Conservation (phyloP, 257 asterid species). For the Salvia miltiorrhiza region DNA sequence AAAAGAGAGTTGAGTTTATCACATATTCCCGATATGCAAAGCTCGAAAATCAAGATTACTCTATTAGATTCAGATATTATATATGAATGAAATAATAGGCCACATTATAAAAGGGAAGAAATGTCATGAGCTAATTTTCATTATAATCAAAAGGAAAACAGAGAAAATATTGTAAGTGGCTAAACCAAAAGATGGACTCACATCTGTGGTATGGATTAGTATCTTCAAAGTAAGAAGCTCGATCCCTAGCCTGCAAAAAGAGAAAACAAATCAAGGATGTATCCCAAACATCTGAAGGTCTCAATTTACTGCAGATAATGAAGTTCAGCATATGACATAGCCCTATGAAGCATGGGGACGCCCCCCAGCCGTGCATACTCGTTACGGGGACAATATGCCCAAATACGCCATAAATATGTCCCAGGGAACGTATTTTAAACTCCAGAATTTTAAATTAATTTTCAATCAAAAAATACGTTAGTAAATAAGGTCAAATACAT, state of each 20-base stretch:
- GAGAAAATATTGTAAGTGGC: background rate
- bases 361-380: no score
- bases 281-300: background rate
- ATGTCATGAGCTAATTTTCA: background rate
- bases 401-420: no score
- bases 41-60: background rate
- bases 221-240: constrained; percentile 28
- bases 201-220: constrained; percentile 36
- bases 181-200: constrained; percentile 22
- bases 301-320: background rate
- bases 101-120: background rate
- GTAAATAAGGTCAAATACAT: no score
- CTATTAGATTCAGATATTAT: background rate
- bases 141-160: background rate
- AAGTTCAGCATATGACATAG: no score
- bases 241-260: constrained; percentile 40
- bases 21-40: background rate
- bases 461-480: no score
- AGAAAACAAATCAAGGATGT: constrained; percentile 9
- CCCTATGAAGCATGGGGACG: no score
- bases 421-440: no score
- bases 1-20: background rate
- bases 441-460: no score
- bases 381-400: no score
- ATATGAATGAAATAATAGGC: background rate